Conservation (phyloP, 2,329 filamentous ascomycete genomes). For the Dryadomyces sulphureus region DNA sequence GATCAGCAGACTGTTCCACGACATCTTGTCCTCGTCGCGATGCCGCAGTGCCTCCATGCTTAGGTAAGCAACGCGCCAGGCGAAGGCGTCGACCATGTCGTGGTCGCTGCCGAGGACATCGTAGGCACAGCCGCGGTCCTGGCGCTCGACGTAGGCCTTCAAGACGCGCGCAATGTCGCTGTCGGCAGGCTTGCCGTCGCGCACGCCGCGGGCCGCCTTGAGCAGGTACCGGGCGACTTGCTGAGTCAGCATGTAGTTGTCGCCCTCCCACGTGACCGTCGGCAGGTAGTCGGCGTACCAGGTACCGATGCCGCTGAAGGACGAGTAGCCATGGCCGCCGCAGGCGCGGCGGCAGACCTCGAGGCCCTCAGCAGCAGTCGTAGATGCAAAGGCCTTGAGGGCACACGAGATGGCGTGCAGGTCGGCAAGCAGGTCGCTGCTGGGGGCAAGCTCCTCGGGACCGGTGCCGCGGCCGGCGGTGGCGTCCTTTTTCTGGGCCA, state of each 20-base stretch:
- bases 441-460: conserved; percentile 1
- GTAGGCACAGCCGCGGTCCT: conserved; percentile 51
- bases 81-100: conserved; percentile 60
- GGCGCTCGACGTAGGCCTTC: conserved; percentile 45
- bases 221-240: conserved; percentile 65
- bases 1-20: conserved; percentile 64
- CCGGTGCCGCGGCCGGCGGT: not conserved
- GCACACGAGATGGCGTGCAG: conserved; percentile 65
- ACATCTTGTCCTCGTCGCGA: conserved; percentile 58
- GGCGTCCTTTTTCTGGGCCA: conserved; percentile 41
- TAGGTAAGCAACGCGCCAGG: conserved; percentile 59
- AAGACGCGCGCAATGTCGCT: conserved; percentile 59
- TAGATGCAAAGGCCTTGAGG: conserved; percentile 58
- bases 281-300: conserved; percentile 67
- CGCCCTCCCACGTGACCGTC: conserved; percentile 57
- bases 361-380: conserved; percentile 57
- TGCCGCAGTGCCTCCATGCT: conserved; percentile 64
- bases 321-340: conserved; percentile 63
- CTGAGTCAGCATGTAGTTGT: conserved; percentile 73
- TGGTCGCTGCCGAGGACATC: conserved; percentile 56
- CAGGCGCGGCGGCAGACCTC: conserved; percentile 63
- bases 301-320: conserved; percentile 59
- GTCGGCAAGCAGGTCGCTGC: conserved; percentile 38
- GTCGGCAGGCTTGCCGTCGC: conserved; percentile 40
- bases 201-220: conserved; percentile 57